Evolutionary conservation across 208 protist species (phyloP), one percentile per base, ranked within the genome.

Genomic region (Leishmania turanica): DNA sequence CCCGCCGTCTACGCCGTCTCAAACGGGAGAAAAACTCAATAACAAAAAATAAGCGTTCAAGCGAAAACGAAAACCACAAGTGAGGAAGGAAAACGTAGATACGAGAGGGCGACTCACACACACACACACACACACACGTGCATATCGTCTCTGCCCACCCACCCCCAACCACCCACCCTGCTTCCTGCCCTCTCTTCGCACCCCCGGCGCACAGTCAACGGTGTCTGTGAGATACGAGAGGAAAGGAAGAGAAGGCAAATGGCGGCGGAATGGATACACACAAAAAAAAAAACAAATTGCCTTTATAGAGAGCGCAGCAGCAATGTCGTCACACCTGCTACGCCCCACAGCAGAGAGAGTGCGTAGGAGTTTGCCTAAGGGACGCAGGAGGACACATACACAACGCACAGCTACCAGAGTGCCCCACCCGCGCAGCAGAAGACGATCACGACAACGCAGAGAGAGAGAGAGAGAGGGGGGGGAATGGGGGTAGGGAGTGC

Each of bases 21-120:
- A 34, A 40, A 51, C 62, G 65, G 58, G 31, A 1, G 53, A 74
- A 51, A 77, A 81, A 66, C 75, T 53, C 58, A 58, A 82, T 13
- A 71, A 27, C 11, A 68, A 42, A 68, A 19, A 19, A 42, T 5
- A 42, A 42, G 13, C 17, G 15, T 17, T 68, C 64, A 24, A 40
- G 21, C n/a, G 7, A 54, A n/a, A n/a, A 31, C 54, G 53, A 51
- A 19, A 37, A 34, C 24, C 31, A 37, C 53, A 62, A 54, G 15
- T 15, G 34, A 82, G 19, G 31, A 8, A 42, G 64, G 34, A 40
- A 40, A 24, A 19, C 34, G 21, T n/a, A 62, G 51, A 45, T 3
- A 64, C 2, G 19, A 58, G 68, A 17, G 42, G 68, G 42, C 68
- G 2, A 5, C 37, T 3, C 54, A 78, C 21, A 49, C 31, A 68